Base-by-base conservation (phyloP, 2,329 filamentous ascomycete species). In the Verticillium alfalfae region DNA sequence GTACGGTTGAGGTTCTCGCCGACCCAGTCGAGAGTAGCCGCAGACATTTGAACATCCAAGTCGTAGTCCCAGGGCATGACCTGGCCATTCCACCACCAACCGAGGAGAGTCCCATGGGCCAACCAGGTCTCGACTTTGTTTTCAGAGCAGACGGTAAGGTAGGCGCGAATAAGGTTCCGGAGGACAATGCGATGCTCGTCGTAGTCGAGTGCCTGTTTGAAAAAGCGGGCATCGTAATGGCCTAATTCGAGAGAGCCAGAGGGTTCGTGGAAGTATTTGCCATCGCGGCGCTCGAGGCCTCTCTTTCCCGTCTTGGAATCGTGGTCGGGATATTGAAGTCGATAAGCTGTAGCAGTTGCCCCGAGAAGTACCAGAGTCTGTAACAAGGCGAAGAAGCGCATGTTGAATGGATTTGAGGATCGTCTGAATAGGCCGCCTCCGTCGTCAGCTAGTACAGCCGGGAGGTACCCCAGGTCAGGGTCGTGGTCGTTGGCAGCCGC, bases 11-110 rank as follows among this genome's bases (percentile, higher is more conserved):
- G 81, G 64, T 86, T 78, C 61, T 85, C 76, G 37, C 81, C 89
- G 34, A 95, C 78, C 72, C 86, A 86, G 39, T 79, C 73, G 56
- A 95, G 79, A 1, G 91, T 93, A 37, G 80, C 77, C 61, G 83
- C 84, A 18, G 87, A 85, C 34, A 95, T 87, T 75, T 95, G 92
- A 0, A 91, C 90, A 73, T 96, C 92, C 56, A 95, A 79, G 73
- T 96, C 92, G 78, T 87, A 90, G 73, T 95, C 91, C 91, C 91
- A 93, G 0, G 91, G 90, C 77, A 93, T 86, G 70, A 91, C 87
- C 75, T 86, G 76, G 52, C 80, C 83, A 71, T 92, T 94, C 92
- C 92, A 96, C 90, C 90, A 95, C 92, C 92, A 96, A 13, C 91
- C 92, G 26, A 96, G 78, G 58, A 95, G 77, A 5, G 91, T 93